Evolutionary conservation across 768 basidiomycete genomes (phyloP), one percentile per base, ranked within the genome.

Genomic region (Suillus lakei): DNA sequence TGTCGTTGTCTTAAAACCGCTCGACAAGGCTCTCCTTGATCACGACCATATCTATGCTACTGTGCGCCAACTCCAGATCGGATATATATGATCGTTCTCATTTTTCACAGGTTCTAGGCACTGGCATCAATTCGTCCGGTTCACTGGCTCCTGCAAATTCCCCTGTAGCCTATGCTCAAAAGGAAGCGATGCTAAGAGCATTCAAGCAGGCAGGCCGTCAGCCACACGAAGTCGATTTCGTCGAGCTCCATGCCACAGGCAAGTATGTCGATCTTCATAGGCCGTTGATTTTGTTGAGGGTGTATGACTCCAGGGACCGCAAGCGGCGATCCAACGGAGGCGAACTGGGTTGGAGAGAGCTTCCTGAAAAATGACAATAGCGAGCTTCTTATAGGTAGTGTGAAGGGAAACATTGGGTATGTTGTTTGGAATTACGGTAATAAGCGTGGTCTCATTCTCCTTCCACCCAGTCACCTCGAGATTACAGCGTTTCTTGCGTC

Each of bases 181-280:
- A 68, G 23, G 71, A 76, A 32, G 79, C 80, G 3, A 83, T 83
- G 76, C 65, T 60, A 2, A 69, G 69, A 23, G 82, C 81, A 2
- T 84, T 76, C 67, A 48, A 68, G 16, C 67, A 71, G 6, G 76
- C 77, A 4, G 70, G 73, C 1, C 71, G 75, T 30, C 61, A 59
- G 21, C 81, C 82, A 2, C 63, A 62, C 1, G 83, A 85, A 30
- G 81, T 82, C 4, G 84, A 85, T 64, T 86, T 76, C 66, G 76
- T 86, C 0, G 85, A 86, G 68, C 66, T 83, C 13, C 85, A 86
- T 64, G 83, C 82, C 23, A 85, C 85, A n/a, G 84, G 82, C 73
- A 51, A 30, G 67, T 63, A 10, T 18, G 0, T 18, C 8, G 8
- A 18, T 16, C 30, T n/a, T n/a, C n/a, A n/a, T 54, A n/a, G 4